A percentile compares a stretch with the other conserved stretches of the same genome.
Conservation (phyloP, 441 rosid species). For the Eruca vesicaria region DNA sequence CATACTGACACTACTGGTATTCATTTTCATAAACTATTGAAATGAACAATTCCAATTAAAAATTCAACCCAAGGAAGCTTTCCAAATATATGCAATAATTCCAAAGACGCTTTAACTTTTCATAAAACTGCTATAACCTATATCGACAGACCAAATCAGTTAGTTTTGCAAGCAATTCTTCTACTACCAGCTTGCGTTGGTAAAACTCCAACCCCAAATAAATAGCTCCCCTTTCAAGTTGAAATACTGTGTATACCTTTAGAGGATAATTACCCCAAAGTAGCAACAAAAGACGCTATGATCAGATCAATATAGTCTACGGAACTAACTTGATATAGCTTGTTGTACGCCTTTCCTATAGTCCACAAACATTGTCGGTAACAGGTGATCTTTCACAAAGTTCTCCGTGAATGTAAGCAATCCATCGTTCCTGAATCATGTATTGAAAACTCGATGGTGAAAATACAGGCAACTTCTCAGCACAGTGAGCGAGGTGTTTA, state of each 20-base stretch:
- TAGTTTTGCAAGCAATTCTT: constrained; percentile 9
- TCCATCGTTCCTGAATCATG: constrained; percentile 85
- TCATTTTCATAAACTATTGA: not conserved
- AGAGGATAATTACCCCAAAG: constrained; percentile 10
- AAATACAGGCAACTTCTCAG: not conserved
- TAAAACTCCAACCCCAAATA: not conserved
- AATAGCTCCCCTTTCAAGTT: constrained; percentile 20
- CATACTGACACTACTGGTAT: not conserved
- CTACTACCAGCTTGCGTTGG: constrained; percentile 7
- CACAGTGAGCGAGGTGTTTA: not conserved
- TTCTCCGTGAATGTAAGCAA: constrained; percentile 92
- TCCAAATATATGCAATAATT: constrained; percentile 7
- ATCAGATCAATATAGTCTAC: constrained; percentile 27
- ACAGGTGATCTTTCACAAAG: constrained; percentile 93
- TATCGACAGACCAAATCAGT: constrained; percentile 2
- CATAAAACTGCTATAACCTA: constrained; percentile 8
- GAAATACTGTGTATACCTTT: constrained; percentile 8
- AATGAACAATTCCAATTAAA: not conserved
- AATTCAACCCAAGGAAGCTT: not conserved
- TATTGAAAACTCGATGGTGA: constrained; percentile 6
- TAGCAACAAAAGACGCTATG: constrained; percentile 5
- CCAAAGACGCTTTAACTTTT: not conserved
- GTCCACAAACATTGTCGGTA: constrained; percentile 98
- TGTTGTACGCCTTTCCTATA: constrained; percentile 97
- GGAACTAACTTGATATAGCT: constrained; percentile 93